Evolutionary conservation across 768 basidiomycete genomes (phyloP), one percentile per base, ranked within the genome.

Genomic region (Lentinula lateritia): DNA sequence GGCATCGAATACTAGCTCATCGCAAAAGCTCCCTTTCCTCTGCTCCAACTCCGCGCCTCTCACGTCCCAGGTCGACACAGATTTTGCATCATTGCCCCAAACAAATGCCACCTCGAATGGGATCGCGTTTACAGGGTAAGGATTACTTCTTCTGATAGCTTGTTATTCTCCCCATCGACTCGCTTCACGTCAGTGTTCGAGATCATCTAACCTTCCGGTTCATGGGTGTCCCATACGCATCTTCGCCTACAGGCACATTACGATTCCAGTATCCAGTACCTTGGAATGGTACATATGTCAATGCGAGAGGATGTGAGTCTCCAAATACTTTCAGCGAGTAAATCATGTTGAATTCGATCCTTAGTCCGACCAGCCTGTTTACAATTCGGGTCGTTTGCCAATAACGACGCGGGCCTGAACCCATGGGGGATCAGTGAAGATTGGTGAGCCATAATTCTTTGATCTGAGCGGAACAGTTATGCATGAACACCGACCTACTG

Each of bases 141-240:
- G 3, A 6, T 28, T 7, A 10, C 38, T 38, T 39, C 50, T 12
- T 34, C 16, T 35, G 5, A 9, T 59, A 23, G 10, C 12, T 38
- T 23, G 10, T 15, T 32, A 36, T 61, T 13, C 43, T 28, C 15
- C 35, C 5, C 53, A 6, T 5, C 34, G 16, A 8, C 41, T 45
- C 5, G 23, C 18, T 34, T 8, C 13, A 43, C 9, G 23, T 13
- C 55, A 78, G 76, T 8, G 74, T 71, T 54, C 76, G 77, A 13
- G 78, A 78, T 61, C 73, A 73, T 48, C 67, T 73, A 3, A 73
- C 73, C 8, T 78, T 80, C 69, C 72, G 73, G 20, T 79, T 80
- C 68, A 68, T 76, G 43, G 78, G 78, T 15, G 72, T 80, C 41
- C 77, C 75, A 0, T 79, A 76, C 59, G 76, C 76, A 4, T 64